Conservation (phyloP, 2,329 filamentous ascomycete species). For the Karstenula rhodostoma region DNA sequence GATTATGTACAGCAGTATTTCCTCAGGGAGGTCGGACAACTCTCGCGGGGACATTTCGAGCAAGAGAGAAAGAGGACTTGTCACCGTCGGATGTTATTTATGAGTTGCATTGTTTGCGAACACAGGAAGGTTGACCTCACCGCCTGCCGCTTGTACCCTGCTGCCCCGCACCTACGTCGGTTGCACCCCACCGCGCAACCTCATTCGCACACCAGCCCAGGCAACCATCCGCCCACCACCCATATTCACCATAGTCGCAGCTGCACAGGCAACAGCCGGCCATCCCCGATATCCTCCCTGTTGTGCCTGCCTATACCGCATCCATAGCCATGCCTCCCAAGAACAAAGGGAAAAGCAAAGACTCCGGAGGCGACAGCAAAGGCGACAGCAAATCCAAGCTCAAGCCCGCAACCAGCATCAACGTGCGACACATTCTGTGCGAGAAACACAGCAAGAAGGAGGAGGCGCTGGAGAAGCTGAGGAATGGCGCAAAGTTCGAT, state of each 20-base stretch:
- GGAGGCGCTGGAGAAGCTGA: slow-evolving; percentile 74
- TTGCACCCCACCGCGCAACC: slow-evolving; percentile 4
- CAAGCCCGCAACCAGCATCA: slow-evolving; percentile 73
- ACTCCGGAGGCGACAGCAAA: slow-evolving; percentile 3
- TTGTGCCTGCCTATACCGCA: neutral
- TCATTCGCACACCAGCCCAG: slow-evolving; percentile 5
- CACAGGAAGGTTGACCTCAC: neutral
- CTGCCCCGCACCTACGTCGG: slow-evolving; percentile 1
- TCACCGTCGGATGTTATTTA: neutral
- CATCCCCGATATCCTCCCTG: neutral
- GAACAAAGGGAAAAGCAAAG: slow-evolving; percentile 10
- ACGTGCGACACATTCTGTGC: slow-evolving; percentile 77
- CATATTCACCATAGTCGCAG: neutral
- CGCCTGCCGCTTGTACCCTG: slow-evolving; percentile 4
- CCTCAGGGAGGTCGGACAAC: neutral
- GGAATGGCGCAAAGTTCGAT: slow-evolving; percentile 74
- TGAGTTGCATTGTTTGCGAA: neutral
- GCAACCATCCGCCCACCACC: neutral
- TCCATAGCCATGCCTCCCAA: slow-evolving; percentile 3
- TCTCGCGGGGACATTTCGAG: neutral
- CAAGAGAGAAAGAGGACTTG: neutral
- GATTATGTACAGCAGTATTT: neutral
- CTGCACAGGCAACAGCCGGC: neutral
- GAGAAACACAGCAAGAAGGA: slow-evolving; percentile 82
- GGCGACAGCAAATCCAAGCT: slow-evolving; percentile 48